These are phyloP conservation scores for Suillus plorans DNA, from an alignment of 768 basidiomycete species.

Conservation along the genomic window DNA sequence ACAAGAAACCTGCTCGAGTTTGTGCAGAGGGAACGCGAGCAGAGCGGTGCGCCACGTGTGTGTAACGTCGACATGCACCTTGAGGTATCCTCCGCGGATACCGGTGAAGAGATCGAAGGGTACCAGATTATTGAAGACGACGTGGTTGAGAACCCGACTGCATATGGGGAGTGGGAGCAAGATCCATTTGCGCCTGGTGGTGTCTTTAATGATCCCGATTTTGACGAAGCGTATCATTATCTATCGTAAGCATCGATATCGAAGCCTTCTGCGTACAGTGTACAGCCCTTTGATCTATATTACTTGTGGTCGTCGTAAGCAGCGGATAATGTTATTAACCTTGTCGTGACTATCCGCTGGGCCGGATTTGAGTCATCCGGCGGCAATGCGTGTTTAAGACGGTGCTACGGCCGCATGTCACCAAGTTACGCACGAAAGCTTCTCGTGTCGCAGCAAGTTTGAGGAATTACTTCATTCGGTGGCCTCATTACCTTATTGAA, in stretches of 20 bases:
- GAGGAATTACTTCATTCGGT: not conserved
- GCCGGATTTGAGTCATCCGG: not conserved
- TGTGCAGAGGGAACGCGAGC: conserved; percentile 16
- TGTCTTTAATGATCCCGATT: conserved; percentile 36
- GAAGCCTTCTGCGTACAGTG: not conserved
- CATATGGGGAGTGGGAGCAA: conserved; percentile 19
- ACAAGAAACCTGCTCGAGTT: conserved; percentile 13
- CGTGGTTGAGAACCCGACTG: conserved; percentile 24
- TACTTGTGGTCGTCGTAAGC: not conserved
- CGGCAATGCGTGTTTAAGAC: not conserved
- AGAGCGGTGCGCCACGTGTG: conserved; percentile 24
- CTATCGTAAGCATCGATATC: not conserved
- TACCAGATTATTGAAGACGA: conserved; percentile 13
- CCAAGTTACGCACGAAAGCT: not conserved
- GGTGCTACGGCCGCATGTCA: not conserved
- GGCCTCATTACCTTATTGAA: not conserved
- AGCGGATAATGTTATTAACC: not conserved
- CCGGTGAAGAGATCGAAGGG: conserved; percentile 3
- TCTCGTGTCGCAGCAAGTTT: not conserved
- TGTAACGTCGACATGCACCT: conserved; percentile 31
- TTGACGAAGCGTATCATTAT: conserved; percentile 28
- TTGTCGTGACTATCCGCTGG: not conserved
- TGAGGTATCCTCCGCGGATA: conserved; percentile 13
- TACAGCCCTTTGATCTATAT: not conserved
- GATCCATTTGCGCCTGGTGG: conserved; percentile 34